These are phyloP conservation scores for Diaporthe australafricana DNA, from an alignment of 2,329 filamentous ascomycete genomes.

Conservation along the genomic window DNA sequence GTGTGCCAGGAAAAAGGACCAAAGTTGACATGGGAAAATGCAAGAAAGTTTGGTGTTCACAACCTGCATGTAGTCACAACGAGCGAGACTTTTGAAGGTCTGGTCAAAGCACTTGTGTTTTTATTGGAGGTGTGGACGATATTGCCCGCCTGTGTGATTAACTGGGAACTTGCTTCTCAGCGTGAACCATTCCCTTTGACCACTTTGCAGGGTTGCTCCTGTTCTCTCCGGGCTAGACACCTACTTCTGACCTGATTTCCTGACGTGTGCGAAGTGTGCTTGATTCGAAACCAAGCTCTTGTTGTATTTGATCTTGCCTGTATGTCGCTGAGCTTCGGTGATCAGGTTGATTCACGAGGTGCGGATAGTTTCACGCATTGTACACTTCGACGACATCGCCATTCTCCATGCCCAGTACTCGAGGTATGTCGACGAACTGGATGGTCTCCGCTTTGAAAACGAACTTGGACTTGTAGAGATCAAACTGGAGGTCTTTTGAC, in stretches of 20 bases:
- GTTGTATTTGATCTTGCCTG: not conserved
- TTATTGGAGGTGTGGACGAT: not conserved
- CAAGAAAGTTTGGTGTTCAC: too few relatives aligned
- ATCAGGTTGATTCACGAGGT: not conserved
- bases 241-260: not conserved
- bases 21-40: too few relatives aligned
- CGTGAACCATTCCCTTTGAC: too few relatives aligned
- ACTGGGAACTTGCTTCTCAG: not conserved
- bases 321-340: not conserved
- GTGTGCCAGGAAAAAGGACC: too few relatives aligned
- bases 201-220: too few relatives aligned
- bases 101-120: not conserved
- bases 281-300: not conserved
- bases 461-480: not conserved
- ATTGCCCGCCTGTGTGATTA: not conserved
- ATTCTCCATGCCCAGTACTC: not conserved
- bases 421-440: not conserved
- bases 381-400: not conserved
- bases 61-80: too few relatives aligned
- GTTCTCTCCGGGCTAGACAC: not conserved
- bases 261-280: not conserved
- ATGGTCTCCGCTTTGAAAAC: not conserved
- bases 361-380: not conserved
- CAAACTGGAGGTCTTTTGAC: not conserved
- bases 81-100: too few relatives aligned